These are phyloP conservation scores for Pseudonitzschia pungens DNA, from an alignment of 108 stramenopile species.

Conservation along the genomic window DNA sequence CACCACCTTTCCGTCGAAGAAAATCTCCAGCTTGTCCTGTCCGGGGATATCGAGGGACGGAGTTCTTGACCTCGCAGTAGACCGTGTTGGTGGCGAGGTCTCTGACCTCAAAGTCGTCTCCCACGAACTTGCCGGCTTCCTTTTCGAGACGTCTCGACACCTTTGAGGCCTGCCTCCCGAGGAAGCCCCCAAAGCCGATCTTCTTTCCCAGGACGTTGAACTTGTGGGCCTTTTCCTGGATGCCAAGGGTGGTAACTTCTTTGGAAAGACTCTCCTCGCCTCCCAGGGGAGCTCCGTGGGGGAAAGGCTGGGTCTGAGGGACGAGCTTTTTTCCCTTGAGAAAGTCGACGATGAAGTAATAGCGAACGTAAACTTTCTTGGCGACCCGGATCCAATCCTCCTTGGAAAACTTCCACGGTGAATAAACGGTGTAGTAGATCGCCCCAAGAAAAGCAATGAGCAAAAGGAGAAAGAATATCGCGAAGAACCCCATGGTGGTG, in stretches of 20 bases:
- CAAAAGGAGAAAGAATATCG: too few species aligned
- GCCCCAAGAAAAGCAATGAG: too few species aligned
- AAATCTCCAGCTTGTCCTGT: too few species aligned
- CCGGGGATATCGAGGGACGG: too few species aligned
- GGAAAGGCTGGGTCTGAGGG: neutral
- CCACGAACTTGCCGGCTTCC: neutral
- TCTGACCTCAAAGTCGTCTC: too few species aligned
- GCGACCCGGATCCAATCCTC: too few species aligned
- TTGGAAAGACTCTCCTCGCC: neutral
- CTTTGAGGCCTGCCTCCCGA: neutral
- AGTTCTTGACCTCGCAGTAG: too few species aligned
- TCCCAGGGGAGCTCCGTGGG: neutral
- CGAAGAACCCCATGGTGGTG: neutral
- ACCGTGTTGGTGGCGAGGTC: too few species aligned
- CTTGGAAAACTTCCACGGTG: too few species aligned
- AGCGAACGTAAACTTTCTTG: neutral
- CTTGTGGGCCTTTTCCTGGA: conserved; percentile 3
- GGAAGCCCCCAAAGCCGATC: neutral
- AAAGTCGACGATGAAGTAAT: neutral
- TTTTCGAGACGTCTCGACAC: neutral
- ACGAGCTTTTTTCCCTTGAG: neutral
- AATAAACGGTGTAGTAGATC: too few species aligned
- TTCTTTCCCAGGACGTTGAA: neutral
- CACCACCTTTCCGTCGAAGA: too few species aligned
- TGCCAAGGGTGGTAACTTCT: neutral